These are phyloP conservation scores for Rhizopus sp. DNA, from an alignment of 371 early-diverging fungal species.

Conservation along the genomic window DNA sequence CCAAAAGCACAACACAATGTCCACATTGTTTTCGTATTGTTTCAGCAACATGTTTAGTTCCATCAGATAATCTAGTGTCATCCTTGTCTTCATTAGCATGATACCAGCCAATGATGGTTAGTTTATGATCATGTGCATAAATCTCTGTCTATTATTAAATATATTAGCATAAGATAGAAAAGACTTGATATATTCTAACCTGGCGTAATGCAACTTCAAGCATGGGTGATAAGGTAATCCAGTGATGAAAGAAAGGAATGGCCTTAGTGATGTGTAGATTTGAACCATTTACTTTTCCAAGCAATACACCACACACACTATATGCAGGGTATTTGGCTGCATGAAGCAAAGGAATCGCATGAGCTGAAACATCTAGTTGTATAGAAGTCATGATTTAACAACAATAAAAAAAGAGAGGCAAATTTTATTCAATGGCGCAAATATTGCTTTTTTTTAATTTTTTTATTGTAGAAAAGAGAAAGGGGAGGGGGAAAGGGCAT, in stretches of 20 bases:
- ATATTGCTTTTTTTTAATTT: not conserved
- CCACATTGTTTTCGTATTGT: conserved; percentile 42
- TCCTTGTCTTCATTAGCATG: conserved; percentile 55
- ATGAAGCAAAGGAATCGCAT: conserved; percentile 75
- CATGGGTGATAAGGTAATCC: conserved; percentile 77
- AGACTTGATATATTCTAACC: conserved; percentile 38
- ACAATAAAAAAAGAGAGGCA: not conserved
- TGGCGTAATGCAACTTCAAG: conserved; percentile 78
- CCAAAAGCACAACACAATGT: conserved; percentile 44
- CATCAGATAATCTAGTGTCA: conserved; percentile 48
- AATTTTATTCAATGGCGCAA: too few species aligned
- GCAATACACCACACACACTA: conserved; percentile 70
- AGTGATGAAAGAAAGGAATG: conserved; percentile 79
- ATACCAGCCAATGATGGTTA: conserved; percentile 65
- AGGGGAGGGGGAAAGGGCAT: not conserved
- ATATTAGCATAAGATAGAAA: not conserved
- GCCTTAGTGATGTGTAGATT: conserved; percentile 56
- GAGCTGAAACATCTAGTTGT: conserved; percentile 48
- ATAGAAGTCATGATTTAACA: not conserved
- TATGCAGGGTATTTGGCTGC: conserved; percentile 79
- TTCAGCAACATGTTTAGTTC: conserved; percentile 54
- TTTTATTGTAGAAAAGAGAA: not conserved
- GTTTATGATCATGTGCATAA: conserved; percentile 43
- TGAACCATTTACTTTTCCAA: conserved; percentile 48
- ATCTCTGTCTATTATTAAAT: conserved; percentile 47